Conservation (phyloP, 306 rosid genomes). For the Trichosanthes truncata region DNA sequence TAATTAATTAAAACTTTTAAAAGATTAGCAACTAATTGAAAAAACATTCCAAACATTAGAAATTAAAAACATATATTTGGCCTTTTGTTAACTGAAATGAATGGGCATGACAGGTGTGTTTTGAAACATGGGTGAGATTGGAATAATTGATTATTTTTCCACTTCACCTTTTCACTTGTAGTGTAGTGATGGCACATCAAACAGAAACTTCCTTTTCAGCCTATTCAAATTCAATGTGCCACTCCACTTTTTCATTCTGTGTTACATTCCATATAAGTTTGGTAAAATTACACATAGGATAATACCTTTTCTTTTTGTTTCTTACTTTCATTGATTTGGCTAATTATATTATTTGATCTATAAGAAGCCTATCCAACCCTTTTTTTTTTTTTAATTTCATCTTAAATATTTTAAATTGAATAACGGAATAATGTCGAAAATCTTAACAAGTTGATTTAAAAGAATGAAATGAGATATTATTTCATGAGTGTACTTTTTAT, state of each 20-base stretch:
- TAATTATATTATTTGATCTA: not conserved
- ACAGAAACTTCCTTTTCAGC: not conserved
- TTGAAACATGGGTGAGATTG: not conserved
- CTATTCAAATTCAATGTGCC: not conserved
- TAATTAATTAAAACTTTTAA: too few species aligned
- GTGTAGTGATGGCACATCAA: conserved; percentile 1
- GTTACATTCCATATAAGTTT: not conserved
- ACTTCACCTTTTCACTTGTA: not conserved
- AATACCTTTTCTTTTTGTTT: not conserved
- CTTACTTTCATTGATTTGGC: not conserved
- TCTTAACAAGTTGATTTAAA: too few species aligned
- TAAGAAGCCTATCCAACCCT: not conserved
- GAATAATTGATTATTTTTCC: not conserved
- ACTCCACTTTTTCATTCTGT: not conserved
- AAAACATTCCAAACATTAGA: too few species aligned
- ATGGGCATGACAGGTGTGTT: not conserved
- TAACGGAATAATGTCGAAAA: too few species aligned
- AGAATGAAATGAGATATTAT: too few species aligned
- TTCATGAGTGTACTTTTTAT: too few species aligned
- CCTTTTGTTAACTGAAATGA: not conserved
- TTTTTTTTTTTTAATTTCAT: too few species aligned
- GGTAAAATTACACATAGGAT: not conserved
- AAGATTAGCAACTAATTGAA: too few species aligned
- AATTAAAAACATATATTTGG: not conserved
- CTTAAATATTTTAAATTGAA: too few species aligned